Conservation (phyloP, 768 basidiomycete species). For the Trichaptum fuscoviolaceum region DNA sequence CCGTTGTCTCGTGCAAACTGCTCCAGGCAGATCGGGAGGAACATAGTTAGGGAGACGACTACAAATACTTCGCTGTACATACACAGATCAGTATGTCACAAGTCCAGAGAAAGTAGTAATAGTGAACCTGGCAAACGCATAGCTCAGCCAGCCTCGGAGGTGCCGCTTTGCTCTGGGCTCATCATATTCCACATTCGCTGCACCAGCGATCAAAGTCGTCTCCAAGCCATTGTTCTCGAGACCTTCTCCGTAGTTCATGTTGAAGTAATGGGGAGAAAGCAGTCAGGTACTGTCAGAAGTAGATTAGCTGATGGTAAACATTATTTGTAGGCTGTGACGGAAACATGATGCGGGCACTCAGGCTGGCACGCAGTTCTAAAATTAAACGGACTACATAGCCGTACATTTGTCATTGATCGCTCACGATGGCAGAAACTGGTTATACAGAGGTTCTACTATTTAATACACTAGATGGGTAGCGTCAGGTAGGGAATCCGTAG, state of each 20-base stretch:
- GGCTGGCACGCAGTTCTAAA: no score
- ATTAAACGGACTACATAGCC: no score
- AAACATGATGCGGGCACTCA: no score
- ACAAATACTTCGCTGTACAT: slow-evolving; percentile 68
- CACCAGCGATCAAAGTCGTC: neutral
- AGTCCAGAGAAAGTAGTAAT: neutral
- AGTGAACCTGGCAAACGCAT: slow-evolving; percentile 74
- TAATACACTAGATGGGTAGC: neutral
- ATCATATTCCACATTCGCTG: neutral
- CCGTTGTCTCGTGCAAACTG: slow-evolving; percentile 92
- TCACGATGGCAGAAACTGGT: neutral
- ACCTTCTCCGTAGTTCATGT: neutral
- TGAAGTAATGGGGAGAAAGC: no score
- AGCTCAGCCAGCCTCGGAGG: slow-evolving; percentile 75
- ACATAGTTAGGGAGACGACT: slow-evolving; percentile 73
- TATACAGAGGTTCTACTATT: slow-evolving; percentile 1
- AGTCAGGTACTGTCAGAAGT: no score
- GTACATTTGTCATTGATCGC: no score
- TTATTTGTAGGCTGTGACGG: no score
- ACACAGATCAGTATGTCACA: neutral
- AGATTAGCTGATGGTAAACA: no score
- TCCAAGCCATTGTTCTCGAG: neutral
- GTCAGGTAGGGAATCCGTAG: neutral
- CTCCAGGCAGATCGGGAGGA: slow-evolving; percentile 78
- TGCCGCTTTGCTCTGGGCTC: slow-evolving; percentile 13